These are phyloP conservation scores for Lipomyces oligophaga DNA, from an alignment of 805 yeast species.

Conservation along the genomic window DNA sequence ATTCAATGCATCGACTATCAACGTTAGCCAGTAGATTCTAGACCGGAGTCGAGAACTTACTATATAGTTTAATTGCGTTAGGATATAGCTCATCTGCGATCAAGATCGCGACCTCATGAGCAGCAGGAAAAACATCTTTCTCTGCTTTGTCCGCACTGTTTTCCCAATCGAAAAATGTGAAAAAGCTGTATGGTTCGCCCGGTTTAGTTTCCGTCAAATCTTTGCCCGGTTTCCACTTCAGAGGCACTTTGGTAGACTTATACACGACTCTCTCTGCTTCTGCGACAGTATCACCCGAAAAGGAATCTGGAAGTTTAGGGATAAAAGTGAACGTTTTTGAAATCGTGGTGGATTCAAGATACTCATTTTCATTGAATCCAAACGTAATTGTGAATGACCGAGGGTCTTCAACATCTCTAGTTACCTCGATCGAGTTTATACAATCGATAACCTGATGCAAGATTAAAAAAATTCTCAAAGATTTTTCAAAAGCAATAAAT, in stretches of 20 bases:
- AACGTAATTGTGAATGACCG: constrained; percentile 61
- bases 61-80: constrained; percentile 76
- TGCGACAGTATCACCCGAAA: constrained; percentile 33
- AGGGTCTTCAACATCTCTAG: constrained; percentile 43
- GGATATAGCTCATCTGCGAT: constrained; percentile 80
- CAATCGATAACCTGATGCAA: constrained; percentile 10
- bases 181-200: constrained; percentile 42
- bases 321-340: constrained; percentile 51
- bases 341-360: constrained; percentile 55
- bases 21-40: not conserved
- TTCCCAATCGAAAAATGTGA: constrained; percentile 84
- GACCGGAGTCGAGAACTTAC: constrained; percentile 47
- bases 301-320: constrained; percentile 37
- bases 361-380: constrained; percentile 50
- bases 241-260: constrained; percentile 50
- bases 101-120: constrained; percentile 70
- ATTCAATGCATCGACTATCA: constrained; percentile 26
- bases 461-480: not conserved
- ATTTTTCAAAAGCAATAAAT: not conserved
- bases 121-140: constrained; percentile 70
- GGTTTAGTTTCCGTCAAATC: constrained; percentile 51
- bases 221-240: constrained; percentile 69
- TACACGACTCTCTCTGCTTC: constrained; percentile 56
- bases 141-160: constrained; percentile 77
- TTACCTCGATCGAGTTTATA: constrained; percentile 58